Percentiles rank a stretch among this genome's conserved stretches.
phyloP scores from a whole-genome alignment of 805 yeast genomes.

The Ogataea haglerorum region DNA sequence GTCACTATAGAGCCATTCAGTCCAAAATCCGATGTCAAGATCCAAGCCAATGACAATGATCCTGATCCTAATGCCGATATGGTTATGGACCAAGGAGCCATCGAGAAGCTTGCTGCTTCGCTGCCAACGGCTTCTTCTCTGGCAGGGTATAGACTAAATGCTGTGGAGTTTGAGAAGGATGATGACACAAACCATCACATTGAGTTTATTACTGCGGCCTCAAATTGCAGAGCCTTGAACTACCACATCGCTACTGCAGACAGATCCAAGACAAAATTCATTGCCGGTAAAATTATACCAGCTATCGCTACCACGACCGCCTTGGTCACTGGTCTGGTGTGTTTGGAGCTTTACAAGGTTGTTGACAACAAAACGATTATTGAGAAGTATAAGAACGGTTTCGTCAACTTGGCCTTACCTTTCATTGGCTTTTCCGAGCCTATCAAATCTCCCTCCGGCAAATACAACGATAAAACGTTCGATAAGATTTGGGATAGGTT shows the following conservation, averaged over 20 bases:
- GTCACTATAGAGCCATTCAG: constrained; percentile 59
- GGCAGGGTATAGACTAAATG: constrained; percentile 80
- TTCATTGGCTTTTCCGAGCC: constrained; percentile 98
- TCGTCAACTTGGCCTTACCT: constrained; percentile 87
- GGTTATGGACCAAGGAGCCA: constrained; percentile 55
- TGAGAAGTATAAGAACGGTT: constrained; percentile 90
- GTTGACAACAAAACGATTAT: constrained; percentile 69
- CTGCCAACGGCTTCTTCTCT: constrained; percentile 86
- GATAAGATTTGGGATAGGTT: constrained; percentile 97
- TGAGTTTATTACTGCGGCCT: constrained; percentile 92
- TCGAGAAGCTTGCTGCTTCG: constrained; percentile 65
- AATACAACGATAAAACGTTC: constrained; percentile 72
- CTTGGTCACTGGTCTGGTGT: constrained; percentile 89
- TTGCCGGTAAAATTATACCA: constrained; percentile 97
- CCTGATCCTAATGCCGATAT: constrained; percentile 74
- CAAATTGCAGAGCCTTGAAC: constrained; percentile 92
- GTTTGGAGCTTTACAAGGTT: constrained; percentile 88
- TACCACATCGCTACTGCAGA: constrained; percentile 88
- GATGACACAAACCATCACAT: constrained; percentile 96
- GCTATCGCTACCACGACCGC: constrained; percentile 99
- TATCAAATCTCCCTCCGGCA: constrained; percentile 75
- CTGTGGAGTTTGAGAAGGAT: constrained; percentile 97
- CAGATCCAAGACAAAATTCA: constrained; percentile 85
- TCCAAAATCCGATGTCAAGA: constrained; percentile 73
- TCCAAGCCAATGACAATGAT: constrained; percentile 83